phyloP scores from a whole-genome alignment of 371 early-diverging fungal species.

The Mucor mucedo region DNA sequence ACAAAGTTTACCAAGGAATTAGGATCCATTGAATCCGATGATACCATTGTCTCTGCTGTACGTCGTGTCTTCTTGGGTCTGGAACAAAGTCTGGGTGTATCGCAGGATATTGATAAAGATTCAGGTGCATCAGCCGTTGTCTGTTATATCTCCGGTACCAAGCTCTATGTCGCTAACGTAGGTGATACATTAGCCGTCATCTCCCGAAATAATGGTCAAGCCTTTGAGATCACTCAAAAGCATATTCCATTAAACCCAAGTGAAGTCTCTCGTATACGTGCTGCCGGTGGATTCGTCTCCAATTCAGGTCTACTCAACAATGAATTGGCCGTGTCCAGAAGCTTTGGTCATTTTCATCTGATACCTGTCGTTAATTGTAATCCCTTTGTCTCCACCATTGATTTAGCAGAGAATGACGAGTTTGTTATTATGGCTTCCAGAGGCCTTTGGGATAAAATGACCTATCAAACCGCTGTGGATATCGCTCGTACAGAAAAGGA shows the following conservation, averaged over 20 bases:
- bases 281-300: constrained; percentile 81
- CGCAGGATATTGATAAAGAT: constrained; percentile 48
- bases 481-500: constrained; percentile 78
- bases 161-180: constrained; percentile 87
- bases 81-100: constrained; percentile 71
- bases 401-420: constrained; percentile 85
- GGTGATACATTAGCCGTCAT: constrained; percentile 90
- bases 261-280: constrained; percentile 78
- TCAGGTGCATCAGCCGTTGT: constrained; percentile 74
- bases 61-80: constrained; percentile 77
- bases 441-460: constrained; percentile 84
- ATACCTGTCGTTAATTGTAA: constrained; percentile 86
- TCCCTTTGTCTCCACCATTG: constrained; percentile 75
- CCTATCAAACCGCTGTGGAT: constrained; percentile 83
- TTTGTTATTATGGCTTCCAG: constrained; percentile 86
- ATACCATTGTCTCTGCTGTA: constrained; percentile 63
- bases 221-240: constrained; percentile 73
- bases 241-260: constrained; percentile 73
- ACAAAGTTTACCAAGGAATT: constrained; percentile 75
- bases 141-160: constrained; percentile 77
- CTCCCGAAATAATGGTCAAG: constrained; percentile 76
- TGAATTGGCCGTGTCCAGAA: constrained; percentile 73
- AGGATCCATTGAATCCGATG: constrained; percentile 58
- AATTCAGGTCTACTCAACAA: constrained; percentile 74
- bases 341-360: constrained; percentile 86